Evolutionary conservation across 1,284 basidiomycete genomes (phyloP), one percentile per base, ranked within the genome.

Genomic region (Ganoderma sinense): DNA sequence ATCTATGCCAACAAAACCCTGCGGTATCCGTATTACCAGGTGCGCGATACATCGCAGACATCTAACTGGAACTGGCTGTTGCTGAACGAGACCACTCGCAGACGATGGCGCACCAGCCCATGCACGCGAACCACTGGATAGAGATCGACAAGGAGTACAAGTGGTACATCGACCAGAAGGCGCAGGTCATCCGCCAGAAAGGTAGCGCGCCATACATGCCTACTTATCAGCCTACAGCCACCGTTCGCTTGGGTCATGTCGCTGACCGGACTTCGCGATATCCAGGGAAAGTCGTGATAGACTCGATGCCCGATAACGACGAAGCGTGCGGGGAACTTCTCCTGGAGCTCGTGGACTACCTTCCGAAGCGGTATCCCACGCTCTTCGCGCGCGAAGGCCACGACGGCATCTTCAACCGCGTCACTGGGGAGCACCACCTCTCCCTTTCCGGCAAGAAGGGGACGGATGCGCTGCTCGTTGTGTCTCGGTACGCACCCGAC

Each of bases 81-180:
- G 8, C 43, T 48, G 33, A 40, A 31, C 13, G 7, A 23, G 18
- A 62, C 11, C 13, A 16, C 2, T 41, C 16, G 11, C 65, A 81
- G 79, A 82, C 81, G 11, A 82, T 82, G 80, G 76, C 81, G 2
- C 83, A 84, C 64, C 83, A 83, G 71, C 81, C 82, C 0, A 83
- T 84, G 81, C 76, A 82, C 31, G 74, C 78, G 43, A 81, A 84
- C 62, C 72, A 84, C 69, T 84, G 83, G 83, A 84, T 84, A 33
- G 83, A 84, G 73, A 80, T 84, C 31, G 82, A 83, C 75, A 79
- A 79, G 61, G 78, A 82, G 62, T 82, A 82, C 72, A 66, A 74
- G 67, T 79, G 78, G 79, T 83, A 84, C 71, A 75, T 83, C n/a
- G 76, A 77, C 53, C 77, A 81, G 74, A 84, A 84, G 72, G 76